Evolutionary conservation across 495 filamentous ascomycete species (phyloP).

Genomic region (Penicillium bialowiezense): DNA sequence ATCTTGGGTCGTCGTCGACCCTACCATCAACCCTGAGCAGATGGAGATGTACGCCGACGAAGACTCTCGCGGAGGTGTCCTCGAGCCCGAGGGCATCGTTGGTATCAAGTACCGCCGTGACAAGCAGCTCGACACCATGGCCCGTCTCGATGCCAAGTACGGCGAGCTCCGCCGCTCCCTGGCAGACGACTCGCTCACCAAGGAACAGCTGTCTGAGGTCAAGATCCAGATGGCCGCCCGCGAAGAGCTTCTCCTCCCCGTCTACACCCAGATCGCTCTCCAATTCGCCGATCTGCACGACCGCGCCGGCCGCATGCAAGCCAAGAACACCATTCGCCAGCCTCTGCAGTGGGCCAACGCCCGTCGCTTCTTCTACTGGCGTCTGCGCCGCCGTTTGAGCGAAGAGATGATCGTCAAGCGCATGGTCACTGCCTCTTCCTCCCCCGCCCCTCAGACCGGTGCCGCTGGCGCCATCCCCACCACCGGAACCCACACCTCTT

Average conservation of each 20-base stretch:
- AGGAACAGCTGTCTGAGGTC: constrained; percentile 70
- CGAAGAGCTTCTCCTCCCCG: constrained; percentile 83
- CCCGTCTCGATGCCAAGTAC: constrained; percentile 83
- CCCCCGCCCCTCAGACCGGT: constrained; percentile 26
- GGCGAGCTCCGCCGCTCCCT: constrained; percentile 75
- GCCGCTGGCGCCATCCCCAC: constrained; percentile 42
- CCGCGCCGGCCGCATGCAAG: constrained; percentile 94
- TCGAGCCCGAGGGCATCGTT: constrained; percentile 97
- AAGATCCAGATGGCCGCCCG: constrained; percentile 85
- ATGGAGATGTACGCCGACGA: constrained; percentile 99
- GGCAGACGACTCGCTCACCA: constrained; percentile 61
- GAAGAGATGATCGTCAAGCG: constrained; percentile 94
- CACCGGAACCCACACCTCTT: constrained; percentile 20
- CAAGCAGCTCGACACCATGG: constrained; percentile 97
- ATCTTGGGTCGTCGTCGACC: constrained; percentile 98
- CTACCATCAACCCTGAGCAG: constrained; percentile 90
- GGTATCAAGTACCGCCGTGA: constrained; percentile 98
- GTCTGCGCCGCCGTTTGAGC: constrained; percentile 91
- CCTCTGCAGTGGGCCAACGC: constrained; percentile 83
- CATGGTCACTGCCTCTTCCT: constrained; percentile 58
- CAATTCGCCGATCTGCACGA: constrained; percentile 98
- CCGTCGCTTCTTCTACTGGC: constrained; percentile 99
- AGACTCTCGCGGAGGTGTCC: constrained; percentile 91
- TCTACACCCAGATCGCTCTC: constrained; percentile 88
- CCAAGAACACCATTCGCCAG: constrained; percentile 88